Percentiles rank a stretch among this genome's conserved stretches.
Conservation (phyloP, 2,329 filamentous ascomycete species). For the Gnomoniopsis smithogilvyi region DNA sequence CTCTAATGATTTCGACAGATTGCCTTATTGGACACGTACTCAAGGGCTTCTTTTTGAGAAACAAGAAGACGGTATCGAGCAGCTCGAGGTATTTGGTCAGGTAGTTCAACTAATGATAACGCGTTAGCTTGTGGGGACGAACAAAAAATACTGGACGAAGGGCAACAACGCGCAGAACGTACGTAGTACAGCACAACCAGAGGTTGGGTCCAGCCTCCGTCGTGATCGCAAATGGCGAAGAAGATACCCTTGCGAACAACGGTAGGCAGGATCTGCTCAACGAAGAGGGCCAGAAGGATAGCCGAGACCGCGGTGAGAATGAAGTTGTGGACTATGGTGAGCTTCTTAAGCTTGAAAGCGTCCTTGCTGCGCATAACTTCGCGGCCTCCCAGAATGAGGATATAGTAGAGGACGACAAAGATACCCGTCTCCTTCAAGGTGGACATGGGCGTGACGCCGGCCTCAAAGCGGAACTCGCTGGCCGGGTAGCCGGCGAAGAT, state of each 20-base stretch:
- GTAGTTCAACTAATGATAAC: slow-evolving; percentile 77
- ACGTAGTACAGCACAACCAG: slow-evolving; percentile 97
- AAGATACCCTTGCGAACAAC: slow-evolving; percentile 80
- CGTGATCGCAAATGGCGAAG: slow-evolving; percentile 75
- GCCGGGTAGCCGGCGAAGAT: slow-evolving; percentile 75
- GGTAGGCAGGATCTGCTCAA: slow-evolving; percentile 87
- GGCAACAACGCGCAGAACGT: slow-evolving; percentile 36
- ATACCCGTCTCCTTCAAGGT: slow-evolving; percentile 79
- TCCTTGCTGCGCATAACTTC: slow-evolving; percentile 86
- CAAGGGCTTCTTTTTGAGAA: slow-evolving; percentile 99
- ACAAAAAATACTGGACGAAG: neutral
- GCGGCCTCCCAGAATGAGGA: slow-evolving; percentile 87
- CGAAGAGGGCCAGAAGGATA: slow-evolving; percentile 76
- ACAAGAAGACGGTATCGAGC: slow-evolving; percentile 92
- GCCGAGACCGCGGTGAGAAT: slow-evolving; percentile 84
- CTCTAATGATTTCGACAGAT: neutral
- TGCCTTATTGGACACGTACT: slow-evolving; percentile 48
- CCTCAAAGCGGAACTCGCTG: slow-evolving; percentile 80
- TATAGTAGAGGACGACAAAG: slow-evolving; percentile 85
- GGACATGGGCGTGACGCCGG: slow-evolving; percentile 82
- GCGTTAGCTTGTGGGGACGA: slow-evolving; percentile 32
- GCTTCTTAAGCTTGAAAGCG: slow-evolving; percentile 79
- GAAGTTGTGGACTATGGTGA: slow-evolving; percentile 97
- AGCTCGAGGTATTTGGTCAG: slow-evolving; percentile 97
- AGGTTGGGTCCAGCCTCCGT: slow-evolving; percentile 91